phyloP scores from a whole-genome alignment of 1,139 yeast species.

The Geotrichum europaeum region DNA sequence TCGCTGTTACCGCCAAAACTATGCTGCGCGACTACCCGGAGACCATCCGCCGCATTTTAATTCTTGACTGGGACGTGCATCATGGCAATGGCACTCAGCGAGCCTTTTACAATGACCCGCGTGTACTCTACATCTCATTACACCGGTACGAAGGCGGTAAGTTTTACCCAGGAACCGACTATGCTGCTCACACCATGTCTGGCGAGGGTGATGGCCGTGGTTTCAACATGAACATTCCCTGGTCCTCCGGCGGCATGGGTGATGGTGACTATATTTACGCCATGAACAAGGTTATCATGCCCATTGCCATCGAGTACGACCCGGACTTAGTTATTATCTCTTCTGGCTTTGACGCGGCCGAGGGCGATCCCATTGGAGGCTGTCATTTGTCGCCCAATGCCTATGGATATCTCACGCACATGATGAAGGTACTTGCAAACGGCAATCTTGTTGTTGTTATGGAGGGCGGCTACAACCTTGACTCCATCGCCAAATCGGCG shows the following conservation, averaged over 20 bases:
- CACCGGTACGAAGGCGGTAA: constrained; percentile 91
- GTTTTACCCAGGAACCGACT: constrained; percentile 88
- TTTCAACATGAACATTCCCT: constrained; percentile 81
- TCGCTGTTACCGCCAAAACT: constrained; percentile 92
- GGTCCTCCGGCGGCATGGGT: constrained; percentile 90
- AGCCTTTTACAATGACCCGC: constrained; percentile 80
- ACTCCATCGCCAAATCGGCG: constrained; percentile 85
- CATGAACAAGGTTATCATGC: constrained; percentile 80
- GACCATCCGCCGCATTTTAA: constrained; percentile 72
- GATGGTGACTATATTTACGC: constrained; percentile 97
- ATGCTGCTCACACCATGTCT: constrained; percentile 69
- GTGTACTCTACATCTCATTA: constrained; percentile 82
- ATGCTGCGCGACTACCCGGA: constrained; percentile 82
- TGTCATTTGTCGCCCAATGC: constrained; percentile 95
- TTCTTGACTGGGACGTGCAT: constrained; percentile 96
- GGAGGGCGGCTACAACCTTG: constrained; percentile 96
- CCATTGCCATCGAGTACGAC: constrained; percentile 79
- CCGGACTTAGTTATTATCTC: constrained; percentile 92
- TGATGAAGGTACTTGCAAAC: constrained; percentile 77
- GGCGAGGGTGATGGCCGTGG: constrained; percentile 90
- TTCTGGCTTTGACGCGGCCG: constrained; percentile 98
- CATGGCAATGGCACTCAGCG: constrained; percentile 98
- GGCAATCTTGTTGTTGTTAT: constrained; percentile 85
- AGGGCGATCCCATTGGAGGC: constrained; percentile 96
- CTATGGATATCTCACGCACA: constrained; percentile 93